phyloP scores from a whole-genome alignment of 1,284 basidiomycete species.

The Waitea zeae region DNA sequence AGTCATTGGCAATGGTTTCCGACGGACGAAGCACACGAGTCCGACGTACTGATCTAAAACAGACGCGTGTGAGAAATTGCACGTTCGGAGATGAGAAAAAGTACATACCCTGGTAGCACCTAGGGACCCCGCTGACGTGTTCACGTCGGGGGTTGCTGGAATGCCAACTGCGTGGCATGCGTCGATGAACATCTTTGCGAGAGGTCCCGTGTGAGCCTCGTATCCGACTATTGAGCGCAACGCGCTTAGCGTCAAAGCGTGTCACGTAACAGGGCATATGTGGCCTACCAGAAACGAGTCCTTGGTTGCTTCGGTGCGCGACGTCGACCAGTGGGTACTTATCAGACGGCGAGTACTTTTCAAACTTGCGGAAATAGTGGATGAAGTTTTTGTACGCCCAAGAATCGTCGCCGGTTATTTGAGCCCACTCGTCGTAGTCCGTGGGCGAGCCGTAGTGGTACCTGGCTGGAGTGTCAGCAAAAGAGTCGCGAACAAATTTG shows the following conservation, averaged over 20 bases:
- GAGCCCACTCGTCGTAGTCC: slow-evolving; percentile 54
- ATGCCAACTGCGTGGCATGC: slow-evolving; percentile 29
- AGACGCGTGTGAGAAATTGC: background rate
- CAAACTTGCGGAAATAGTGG: slow-evolving; percentile 44
- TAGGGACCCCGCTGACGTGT: slow-evolving; percentile 26
- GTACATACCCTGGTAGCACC: slow-evolving; percentile 31
- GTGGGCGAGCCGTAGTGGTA: slow-evolving; percentile 47
- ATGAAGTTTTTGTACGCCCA: slow-evolving; percentile 46
- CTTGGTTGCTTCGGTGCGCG: slow-evolving; percentile 24
- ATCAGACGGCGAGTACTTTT: slow-evolving; percentile 29
- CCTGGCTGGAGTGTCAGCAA: too few relatives aligned
- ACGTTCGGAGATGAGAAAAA: background rate
- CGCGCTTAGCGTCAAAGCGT: too few relatives aligned
- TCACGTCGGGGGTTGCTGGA: slow-evolving; percentile 29
- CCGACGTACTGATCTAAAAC: slow-evolving; percentile 10
- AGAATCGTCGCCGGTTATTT: slow-evolving; percentile 29
- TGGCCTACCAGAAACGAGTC: slow-evolving; percentile 24
- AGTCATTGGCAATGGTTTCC: slow-evolving; percentile 1
- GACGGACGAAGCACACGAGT: background rate
- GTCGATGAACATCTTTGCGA: slow-evolving; percentile 25
- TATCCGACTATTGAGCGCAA: slow-evolving; percentile 12
- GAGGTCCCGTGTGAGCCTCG: slow-evolving; percentile 15
- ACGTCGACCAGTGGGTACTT: slow-evolving; percentile 27
- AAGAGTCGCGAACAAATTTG: too few relatives aligned
- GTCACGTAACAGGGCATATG: too few relatives aligned